A percentile compares a stretch with the other conserved stretches of the same genome.
Evolutionary conservation across 495 filamentous ascomycete genomes (phyloP).

Genomic region (Neurospora africana): DNA sequence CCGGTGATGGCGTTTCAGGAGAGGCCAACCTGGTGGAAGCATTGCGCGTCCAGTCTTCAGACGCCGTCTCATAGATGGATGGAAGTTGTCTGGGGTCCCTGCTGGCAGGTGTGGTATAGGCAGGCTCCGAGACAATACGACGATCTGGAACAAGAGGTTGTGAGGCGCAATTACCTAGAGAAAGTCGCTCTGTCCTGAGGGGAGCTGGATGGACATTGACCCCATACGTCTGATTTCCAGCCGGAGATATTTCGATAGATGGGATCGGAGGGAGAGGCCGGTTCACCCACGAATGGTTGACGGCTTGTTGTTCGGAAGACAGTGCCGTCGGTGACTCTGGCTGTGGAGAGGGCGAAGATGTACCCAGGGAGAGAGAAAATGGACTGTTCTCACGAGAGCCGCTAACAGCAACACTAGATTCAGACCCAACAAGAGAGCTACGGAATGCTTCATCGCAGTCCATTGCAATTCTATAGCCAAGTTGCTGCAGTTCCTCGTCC

Average conservation of each 20-base stretch:
- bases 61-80: slow-evolving; percentile 39
- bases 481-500: slow-evolving; percentile 42
- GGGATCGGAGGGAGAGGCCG: slow-evolving; percentile 44
- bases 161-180: neutral
- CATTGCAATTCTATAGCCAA: slow-evolving; percentile 37
- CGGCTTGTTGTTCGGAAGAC: neutral
- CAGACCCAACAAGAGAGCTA: slow-evolving; percentile 47
- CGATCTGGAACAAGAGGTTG: slow-evolving; percentile 10
- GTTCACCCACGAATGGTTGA: slow-evolving; percentile 20
- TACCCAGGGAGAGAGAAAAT: slow-evolving; percentile 18
- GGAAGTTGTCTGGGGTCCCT: slow-evolving; percentile 35
- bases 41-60: slow-evolving; percentile 19
- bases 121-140: slow-evolving; percentile 44
- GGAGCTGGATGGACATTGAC: slow-evolving; percentile 9
- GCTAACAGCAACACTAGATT: slow-evolving; percentile 9
- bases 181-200: slow-evolving; percentile 6
- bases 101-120: slow-evolving; percentile 25
- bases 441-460: slow-evolving; percentile 70
- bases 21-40: slow-evolving; percentile 17
- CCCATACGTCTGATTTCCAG: slow-evolving; percentile 10
- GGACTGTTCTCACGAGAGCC: slow-evolving; percentile 13
- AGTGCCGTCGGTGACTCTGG: neutral
- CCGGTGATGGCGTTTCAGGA: slow-evolving; percentile 20
- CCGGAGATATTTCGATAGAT: slow-evolving; percentile 14
- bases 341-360: neutral